Evolutionary conservation across 2,329 filamentous ascomycete species (phyloP).

Genomic region (Aspergillus aculeatus): DNA sequence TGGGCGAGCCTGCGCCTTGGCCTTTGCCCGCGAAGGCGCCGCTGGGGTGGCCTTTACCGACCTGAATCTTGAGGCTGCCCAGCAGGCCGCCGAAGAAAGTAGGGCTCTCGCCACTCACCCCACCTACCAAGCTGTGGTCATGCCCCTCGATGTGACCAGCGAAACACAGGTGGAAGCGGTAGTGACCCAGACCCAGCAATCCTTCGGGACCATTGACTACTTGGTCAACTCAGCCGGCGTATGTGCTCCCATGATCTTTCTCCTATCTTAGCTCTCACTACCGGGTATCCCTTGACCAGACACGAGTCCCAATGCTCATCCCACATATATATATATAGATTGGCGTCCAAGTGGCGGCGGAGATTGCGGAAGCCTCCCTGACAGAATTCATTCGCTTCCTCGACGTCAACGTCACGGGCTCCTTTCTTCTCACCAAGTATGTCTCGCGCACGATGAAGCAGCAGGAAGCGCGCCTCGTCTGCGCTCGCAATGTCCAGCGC

Average conservation of each 20-base stretch:
- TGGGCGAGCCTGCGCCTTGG: slow-evolving; percentile 15
- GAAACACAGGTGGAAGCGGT: slow-evolving; percentile 23
- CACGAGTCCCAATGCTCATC: too few relatives aligned
- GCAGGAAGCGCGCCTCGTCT: slow-evolving; percentile 33
- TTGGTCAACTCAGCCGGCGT: slow-evolving; percentile 25
- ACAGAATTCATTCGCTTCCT: slow-evolving; percentile 38
- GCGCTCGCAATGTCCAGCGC: slow-evolving; percentile 26
- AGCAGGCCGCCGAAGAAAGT: slow-evolving; percentile 24
- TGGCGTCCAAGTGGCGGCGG: background rate
- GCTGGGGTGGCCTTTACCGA: slow-evolving; percentile 27
- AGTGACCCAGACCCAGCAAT: slow-evolving; percentile 17
- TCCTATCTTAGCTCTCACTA: background rate
- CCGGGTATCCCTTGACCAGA: too few relatives aligned
- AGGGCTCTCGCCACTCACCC: slow-evolving; percentile 25
- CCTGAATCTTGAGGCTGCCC: slow-evolving; percentile 16
- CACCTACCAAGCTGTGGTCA: slow-evolving; percentile 20
- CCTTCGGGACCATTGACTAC: slow-evolving; percentile 29
- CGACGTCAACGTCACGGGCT: slow-evolving; percentile 41
- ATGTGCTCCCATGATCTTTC: background rate
- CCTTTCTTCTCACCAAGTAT: slow-evolving; percentile 41
- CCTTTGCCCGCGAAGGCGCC: slow-evolving; percentile 22
- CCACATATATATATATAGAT: background rate
- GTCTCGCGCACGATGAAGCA: slow-evolving; percentile 17
- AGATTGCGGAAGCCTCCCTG: background rate
- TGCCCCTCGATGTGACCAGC: slow-evolving; percentile 28